A percentile compares a stretch with the other conserved stretches of the same genome.
Conservation (phyloP, 1,284 basidiomycete species). For the Athelia psychrophila region DNA sequence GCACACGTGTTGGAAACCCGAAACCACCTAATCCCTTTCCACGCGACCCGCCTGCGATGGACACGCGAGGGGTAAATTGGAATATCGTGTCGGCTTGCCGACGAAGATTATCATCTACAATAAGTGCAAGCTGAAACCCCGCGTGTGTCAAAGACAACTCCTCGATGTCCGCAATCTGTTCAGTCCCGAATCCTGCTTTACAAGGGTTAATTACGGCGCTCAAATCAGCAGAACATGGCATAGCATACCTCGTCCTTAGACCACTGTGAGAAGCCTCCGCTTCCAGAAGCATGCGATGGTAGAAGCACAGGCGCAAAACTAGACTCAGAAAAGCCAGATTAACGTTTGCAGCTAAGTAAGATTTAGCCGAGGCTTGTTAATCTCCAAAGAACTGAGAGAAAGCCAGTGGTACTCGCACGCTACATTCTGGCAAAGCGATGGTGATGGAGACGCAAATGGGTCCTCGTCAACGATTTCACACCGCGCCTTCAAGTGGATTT, state of each 20-base stretch:
- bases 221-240: background rate
- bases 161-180: conserved; percentile 27
- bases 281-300: background rate
- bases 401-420: conserved; percentile 27
- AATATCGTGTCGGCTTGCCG: conserved; percentile 68
- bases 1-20: no score
- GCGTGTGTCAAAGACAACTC: conserved; percentile 57
- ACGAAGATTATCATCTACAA: conserved; percentile 47
- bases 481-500: conserved; percentile 40
- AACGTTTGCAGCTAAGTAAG: no score
- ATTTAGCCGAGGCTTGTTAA: conserved; percentile 15
- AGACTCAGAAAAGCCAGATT: conserved; percentile 44
- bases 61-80: no score
- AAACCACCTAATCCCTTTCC: no score
- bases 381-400: conserved; percentile 47
- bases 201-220: background rate
- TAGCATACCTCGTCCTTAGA: conserved; percentile 2
- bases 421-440: conserved; percentile 25
- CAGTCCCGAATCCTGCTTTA: conserved; percentile 17
- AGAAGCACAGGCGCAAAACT: conserved; percentile 20
- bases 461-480: conserved; percentile 33
- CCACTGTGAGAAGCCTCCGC: conserved; percentile 3
- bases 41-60: no score
- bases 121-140: conserved; percentile 55
- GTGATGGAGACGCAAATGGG: conserved; percentile 26